Conservation (phyloP, 768 basidiomycete genomes). For the Lentinula raphanica region DNA sequence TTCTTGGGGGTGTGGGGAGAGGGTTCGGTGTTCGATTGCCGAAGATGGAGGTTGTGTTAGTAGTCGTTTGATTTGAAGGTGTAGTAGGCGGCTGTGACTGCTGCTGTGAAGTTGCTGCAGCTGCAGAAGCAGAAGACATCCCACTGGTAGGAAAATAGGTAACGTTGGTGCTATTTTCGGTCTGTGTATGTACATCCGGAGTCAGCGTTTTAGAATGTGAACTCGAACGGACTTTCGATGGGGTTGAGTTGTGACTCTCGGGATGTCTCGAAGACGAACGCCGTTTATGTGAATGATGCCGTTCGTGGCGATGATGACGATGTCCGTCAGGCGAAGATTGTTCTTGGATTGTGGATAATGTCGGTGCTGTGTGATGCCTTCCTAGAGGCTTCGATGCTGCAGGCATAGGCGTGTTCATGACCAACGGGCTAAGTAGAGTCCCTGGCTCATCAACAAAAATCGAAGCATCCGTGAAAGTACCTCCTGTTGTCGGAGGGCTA, state of each 20-base stretch:
- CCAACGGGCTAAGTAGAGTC: conserved; percentile 42
- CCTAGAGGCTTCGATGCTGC: conserved; percentile 17
- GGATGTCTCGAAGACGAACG: conserved; percentile 8
- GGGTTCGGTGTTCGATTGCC: conserved; percentile 3
- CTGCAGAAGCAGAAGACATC: conserved; percentile 6
- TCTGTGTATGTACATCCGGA: background rate
- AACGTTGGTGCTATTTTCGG: background rate
- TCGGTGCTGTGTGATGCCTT: conserved; percentile 30
- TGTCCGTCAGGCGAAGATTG: conserved; percentile 32
- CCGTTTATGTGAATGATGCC: conserved; percentile 5
- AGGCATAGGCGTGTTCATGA: conserved; percentile 31
- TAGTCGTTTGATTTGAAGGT: conserved; percentile 7
- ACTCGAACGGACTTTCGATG: background rate
- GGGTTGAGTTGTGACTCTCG: conserved; percentile 11
- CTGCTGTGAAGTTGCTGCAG: background rate
- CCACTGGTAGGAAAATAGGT: background rate
- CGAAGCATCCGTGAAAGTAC: background rate
- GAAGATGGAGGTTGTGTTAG: background rate
- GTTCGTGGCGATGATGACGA: background rate
- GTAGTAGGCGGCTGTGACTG: conserved; percentile 1
- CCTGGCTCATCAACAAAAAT: conserved; percentile 39
- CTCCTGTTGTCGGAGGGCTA: background rate
- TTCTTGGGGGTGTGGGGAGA: conserved; percentile 3
- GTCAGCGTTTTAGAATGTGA: conserved; percentile 2
- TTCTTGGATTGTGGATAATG: conserved; percentile 7